A percentile compares a stretch with the other conserved stretches of the same genome.
Conservation (phyloP, 1,284 basidiomycete species). For the Rhodotorula sp. region DNA sequence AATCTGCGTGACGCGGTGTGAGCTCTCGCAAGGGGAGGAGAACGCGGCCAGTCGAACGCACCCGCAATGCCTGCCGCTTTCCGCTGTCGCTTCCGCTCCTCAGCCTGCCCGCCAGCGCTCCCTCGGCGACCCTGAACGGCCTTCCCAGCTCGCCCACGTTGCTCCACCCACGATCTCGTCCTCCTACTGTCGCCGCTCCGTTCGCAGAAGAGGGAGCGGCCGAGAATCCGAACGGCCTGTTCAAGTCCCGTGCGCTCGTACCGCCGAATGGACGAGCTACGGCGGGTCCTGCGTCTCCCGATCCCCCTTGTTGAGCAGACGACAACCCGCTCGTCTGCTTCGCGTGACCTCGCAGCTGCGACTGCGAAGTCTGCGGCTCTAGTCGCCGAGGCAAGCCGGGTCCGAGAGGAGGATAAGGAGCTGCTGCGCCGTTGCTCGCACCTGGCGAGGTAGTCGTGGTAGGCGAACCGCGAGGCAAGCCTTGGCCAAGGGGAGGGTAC, state of each 20-base stretch:
- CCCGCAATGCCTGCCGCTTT: constrained; percentile 6
- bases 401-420: constrained; percentile 11
- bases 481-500: constrained; percentile 8
- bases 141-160: not conserved
- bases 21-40: too few species aligned
- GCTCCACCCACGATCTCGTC: constrained; percentile 18
- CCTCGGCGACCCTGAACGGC: not conserved
- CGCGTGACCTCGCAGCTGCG: not conserved
- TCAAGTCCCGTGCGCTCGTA: not conserved
- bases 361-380: too few species aligned
- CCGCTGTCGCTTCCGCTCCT: constrained; percentile 6
- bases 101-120: constrained; percentile 1
- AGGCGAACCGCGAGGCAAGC: not conserved
- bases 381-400: not conserved
- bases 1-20: constrained; percentile 2
- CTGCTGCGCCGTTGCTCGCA: not conserved
- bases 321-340: not conserved
- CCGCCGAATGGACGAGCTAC: not conserved
- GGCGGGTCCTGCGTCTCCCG: not conserved
- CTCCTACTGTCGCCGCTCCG: not conserved
- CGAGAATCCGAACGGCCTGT: constrained; percentile 8
- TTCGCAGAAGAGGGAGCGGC: constrained; percentile 10
- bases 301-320: not conserved
- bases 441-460: not conserved
- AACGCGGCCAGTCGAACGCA: not conserved